Evolutionary conservation across 1,284 basidiomycete species (phyloP).

Genomic region (Melanopsichium pennsylvanicum): DNA sequence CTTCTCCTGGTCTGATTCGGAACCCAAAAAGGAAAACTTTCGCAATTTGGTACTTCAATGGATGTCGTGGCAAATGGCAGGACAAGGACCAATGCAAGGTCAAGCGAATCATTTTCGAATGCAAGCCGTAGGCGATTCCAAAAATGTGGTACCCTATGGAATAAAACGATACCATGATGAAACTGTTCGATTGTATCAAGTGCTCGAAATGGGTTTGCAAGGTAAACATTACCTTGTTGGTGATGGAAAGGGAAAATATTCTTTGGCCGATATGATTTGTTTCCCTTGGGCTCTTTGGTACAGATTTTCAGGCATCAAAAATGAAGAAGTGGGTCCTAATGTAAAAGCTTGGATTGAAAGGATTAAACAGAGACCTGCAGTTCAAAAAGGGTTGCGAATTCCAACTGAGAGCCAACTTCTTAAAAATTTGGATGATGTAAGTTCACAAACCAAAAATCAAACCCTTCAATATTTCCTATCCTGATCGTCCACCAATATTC

Average conservation of each 20-base stretch:
- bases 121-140: constrained; percentile 40
- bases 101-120: constrained; percentile 52
- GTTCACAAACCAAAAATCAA: too few species aligned
- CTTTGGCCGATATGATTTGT: constrained; percentile 48
- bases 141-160: constrained; percentile 51
- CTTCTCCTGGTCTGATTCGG: constrained; percentile 43
- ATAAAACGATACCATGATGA: constrained; percentile 50
- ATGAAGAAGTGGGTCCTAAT: constrained; percentile 33
- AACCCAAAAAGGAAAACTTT: constrained; percentile 45
- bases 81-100: constrained; percentile 51
- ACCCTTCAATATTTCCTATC: too few species aligned
- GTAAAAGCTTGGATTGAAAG: constrained; percentile 45
- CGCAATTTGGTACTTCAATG: constrained; percentile 49
- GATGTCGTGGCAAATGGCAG: constrained; percentile 24
- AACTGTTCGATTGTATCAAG: constrained; percentile 49
- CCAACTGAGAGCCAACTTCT: constrained; percentile 24
- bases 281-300: constrained; percentile 48
- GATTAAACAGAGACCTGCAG: constrained; percentile 17
- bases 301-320: constrained; percentile 27
- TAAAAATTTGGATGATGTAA: constrained; percentile 40
- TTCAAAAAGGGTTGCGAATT: constrained; percentile 25
- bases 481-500: too few species aligned
- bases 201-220: constrained; percentile 44
- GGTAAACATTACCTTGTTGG: constrained; percentile 54
- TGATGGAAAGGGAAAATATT: constrained; percentile 51